phyloP scores from a whole-genome alignment of 495 filamentous ascomycete genomes.

The Penicillium antarcticum region DNA sequence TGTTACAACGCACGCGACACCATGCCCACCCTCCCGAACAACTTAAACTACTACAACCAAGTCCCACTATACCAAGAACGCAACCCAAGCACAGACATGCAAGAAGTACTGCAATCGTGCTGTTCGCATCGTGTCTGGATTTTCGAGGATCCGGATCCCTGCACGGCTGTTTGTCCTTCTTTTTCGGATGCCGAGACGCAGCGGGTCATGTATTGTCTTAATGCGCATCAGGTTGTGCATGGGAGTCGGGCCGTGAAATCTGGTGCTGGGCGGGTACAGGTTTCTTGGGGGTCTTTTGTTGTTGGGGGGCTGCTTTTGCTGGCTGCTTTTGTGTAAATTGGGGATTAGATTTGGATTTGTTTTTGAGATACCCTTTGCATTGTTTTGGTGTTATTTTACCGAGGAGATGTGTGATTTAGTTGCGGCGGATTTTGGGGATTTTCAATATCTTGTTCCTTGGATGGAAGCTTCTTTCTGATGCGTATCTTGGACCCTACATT shows the following conservation, averaged over 20 bases:
- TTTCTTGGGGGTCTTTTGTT: neutral
- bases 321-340: conserved; percentile 5
- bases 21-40: conserved; percentile 3
- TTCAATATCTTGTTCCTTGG: too few species aligned
- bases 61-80: conserved; percentile 19
- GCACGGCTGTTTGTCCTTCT: conserved; percentile 17
- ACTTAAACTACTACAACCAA: conserved; percentile 8
- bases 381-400: neutral
- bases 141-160: conserved; percentile 14
- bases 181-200: conserved; percentile 1
- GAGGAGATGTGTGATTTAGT: neutral
- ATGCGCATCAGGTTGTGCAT: conserved; percentile 7
- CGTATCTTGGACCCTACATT: too few species aligned
- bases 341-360: conserved; percentile 6
- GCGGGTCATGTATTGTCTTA: conserved; percentile 17
- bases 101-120: conserved; percentile 7
- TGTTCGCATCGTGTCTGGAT: conserved; percentile 9
- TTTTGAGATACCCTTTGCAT: conserved; percentile 6
- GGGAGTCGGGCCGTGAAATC: conserved; percentile 3
- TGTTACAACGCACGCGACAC: conserved; percentile 12
- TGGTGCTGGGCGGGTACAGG: neutral
- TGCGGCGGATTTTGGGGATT: too few species aligned
- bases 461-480: too few species aligned
- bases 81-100: conserved; percentile 4
- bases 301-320: conserved; percentile 9